These are phyloP conservation scores for Cutaneotrichosporon dermatis DNA, from an alignment of 1,284 basidiomycete genomes.

Conservation along the genomic window DNA sequence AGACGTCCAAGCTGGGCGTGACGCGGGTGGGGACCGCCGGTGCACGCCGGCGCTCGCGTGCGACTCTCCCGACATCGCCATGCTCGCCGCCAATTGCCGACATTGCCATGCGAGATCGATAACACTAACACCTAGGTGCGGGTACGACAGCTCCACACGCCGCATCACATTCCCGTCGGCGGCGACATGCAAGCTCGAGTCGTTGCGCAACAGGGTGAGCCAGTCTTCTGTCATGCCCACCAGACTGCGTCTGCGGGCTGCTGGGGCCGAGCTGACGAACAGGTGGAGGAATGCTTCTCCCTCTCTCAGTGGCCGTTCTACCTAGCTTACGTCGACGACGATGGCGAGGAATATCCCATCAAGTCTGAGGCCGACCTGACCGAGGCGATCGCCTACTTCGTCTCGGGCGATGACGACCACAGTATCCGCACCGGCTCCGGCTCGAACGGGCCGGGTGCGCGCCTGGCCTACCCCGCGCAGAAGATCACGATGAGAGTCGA, in stretches of 20 bases:
- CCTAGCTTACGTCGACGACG: constrained; percentile 80
- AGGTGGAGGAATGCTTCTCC: constrained; percentile 79
- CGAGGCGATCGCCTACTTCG: constrained; percentile 80
- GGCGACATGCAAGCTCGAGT: constrained; percentile 66
- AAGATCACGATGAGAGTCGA: constrained; percentile 71
- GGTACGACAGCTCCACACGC: constrained; percentile 67
- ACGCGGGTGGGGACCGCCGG: too few species aligned
- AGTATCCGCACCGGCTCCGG: constrained; percentile 56
- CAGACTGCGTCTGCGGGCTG: constrained; percentile 1
- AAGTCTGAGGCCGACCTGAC: constrained; percentile 68
- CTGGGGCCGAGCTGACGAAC: neutral
- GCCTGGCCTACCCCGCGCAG: constrained; percentile 1
- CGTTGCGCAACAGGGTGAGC: constrained; percentile 63
- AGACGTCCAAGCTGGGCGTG: too few species aligned
- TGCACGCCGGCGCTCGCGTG: too few species aligned
- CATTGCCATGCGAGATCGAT: too few species aligned
- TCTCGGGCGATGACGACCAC: constrained; percentile 60
- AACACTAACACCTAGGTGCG: constrained; percentile 53
- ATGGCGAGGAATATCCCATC: constrained; percentile 67
- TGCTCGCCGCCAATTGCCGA: too few species aligned
- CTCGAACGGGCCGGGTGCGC: too few species aligned
- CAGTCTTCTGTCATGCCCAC: too few species aligned
- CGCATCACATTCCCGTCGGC: constrained; percentile 71
- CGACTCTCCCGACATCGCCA: too few species aligned
- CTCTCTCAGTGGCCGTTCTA: constrained; percentile 64